Base-by-base conservation (phyloP, 2,329 filamentous ascomycete species). In the Exophiala calicioides region DNA sequence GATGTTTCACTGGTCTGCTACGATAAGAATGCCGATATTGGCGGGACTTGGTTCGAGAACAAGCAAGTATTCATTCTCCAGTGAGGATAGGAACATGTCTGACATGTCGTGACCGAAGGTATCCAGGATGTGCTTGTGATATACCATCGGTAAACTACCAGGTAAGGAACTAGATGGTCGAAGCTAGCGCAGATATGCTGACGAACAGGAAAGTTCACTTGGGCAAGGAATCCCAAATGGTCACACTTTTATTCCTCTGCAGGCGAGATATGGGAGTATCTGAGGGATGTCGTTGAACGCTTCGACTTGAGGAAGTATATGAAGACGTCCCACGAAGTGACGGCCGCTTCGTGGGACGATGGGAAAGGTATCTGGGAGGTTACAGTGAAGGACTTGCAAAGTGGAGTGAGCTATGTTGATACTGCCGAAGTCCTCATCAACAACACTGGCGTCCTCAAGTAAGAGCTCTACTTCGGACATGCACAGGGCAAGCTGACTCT, bases 51-150 rank as follows among this genome's bases (percentile, higher is more conserved):
- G 62, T 48, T 55, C 2, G 59, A 62, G 48, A 65, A 65, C 42
- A 36, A 48, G 18, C 63, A 62, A 32, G 58, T 15, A 5, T n/a
- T n/a, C n/a, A n/a, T n/a, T n/a, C n/a, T n/a, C n/a, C n/a, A n/a
- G n/a, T n/a, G n/a, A n/a, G n/a, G n/a, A n/a, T n/a, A n/a, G n/a
- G n/a, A n/a, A n/a, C n/a, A n/a, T n/a, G n/a, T n/a, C n/a, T n/a
- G n/a, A n/a, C n/a, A n/a, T n/a, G n/a, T n/a, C n/a, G n/a, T n/a
- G n/a, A n/a, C n/a, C n/a, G n/a, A n/a, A 35, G 43, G 42, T 68
- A 71, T 42, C 66, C 68, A 4, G 70, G 69, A 6, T 69, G 71
- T 58, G 62, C 68, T 21, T 71, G 71, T 57, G 71, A 76, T 54
- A 72, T 75, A 19, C 73, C 72, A 6, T 35, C 48, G 9, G 50